These are phyloP conservation scores for Pythium rhizo-oryzae DNA, from an alignment of 352 stramenopile genomes.

Conservation along the genomic window DNA sequence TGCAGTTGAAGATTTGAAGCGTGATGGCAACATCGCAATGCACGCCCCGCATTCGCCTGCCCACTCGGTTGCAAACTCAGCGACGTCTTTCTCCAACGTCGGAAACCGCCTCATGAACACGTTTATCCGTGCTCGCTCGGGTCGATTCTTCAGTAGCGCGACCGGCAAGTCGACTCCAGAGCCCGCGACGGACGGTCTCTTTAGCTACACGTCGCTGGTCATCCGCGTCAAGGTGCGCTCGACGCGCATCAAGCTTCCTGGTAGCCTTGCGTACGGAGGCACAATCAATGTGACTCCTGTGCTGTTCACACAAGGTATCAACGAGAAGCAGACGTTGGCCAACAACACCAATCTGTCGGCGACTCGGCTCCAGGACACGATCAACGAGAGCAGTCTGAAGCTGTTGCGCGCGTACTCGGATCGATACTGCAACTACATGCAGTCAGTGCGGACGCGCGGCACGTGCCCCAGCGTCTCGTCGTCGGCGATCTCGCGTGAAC, in stretches of 20 bases:
- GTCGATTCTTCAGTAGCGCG: slow-evolving; percentile 53
- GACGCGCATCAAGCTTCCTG: slow-evolving; percentile 71
- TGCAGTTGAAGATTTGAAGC: slow-evolving; percentile 36
- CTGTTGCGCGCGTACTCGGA: slow-evolving; percentile 72
- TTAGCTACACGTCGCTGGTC: slow-evolving; percentile 72
- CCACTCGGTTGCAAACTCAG: slow-evolving; percentile 36
- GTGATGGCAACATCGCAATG: slow-evolving; percentile 22
- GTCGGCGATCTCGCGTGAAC: slow-evolving; percentile 43
- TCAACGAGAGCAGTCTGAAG: slow-evolving; percentile 80
- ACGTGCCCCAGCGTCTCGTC: slow-evolving; percentile 20
- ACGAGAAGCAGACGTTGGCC: slow-evolving; percentile 92
- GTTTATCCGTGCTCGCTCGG: slow-evolving; percentile 67
- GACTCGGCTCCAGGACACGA: slow-evolving; percentile 79
- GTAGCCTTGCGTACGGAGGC: slow-evolving; percentile 54
- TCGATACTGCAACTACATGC: slow-evolving; percentile 74
- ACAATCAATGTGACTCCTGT: slow-evolving; percentile 72
- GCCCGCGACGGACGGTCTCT: slow-evolving; percentile 50
- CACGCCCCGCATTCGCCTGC: slow-evolving; percentile 28
- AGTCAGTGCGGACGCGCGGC: slow-evolving; percentile 42
- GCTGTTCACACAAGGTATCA: slow-evolving; percentile 91
- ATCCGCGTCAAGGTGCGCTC: slow-evolving; percentile 83
- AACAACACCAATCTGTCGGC: slow-evolving; percentile 87
- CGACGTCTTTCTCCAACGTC: slow-evolving; percentile 64
- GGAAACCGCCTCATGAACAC: slow-evolving; percentile 69
- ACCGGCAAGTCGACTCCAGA: slow-evolving; percentile 23